Evolutionary conservation across 129 eudicot species (phyloP).

Genomic region (Helianthus annuus): DNA sequence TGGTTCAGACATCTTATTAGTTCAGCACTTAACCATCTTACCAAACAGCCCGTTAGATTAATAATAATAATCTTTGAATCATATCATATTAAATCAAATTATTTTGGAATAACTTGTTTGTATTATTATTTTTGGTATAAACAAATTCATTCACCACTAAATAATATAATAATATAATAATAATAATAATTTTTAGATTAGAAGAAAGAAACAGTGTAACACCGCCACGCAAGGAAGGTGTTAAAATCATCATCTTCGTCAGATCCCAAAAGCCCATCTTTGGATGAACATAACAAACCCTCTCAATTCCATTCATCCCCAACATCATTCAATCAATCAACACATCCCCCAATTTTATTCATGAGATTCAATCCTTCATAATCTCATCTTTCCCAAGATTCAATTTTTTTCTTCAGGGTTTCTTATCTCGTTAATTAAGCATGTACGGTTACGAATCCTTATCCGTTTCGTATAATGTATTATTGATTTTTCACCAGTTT

Average conservation of each 20-base stretch:
- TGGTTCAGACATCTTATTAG: no score
- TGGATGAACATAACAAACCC: slow-evolving; percentile 21
- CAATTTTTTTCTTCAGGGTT: slow-evolving; percentile 2
- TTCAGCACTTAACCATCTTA: no score
- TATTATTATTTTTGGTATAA: no score
- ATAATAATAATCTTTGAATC: no score
- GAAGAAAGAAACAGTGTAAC: not conserved
- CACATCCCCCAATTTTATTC: not conserved
- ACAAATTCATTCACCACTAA: no score
- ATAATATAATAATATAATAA: not conserved
- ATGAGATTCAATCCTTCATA: slow-evolving; percentile 23
- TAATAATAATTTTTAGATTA: not conserved
- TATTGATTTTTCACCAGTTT: slow-evolving; percentile 3
- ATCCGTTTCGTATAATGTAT: not conserved
- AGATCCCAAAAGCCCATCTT: slow-evolving; percentile 32
- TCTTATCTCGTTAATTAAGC: slow-evolving; percentile 22
- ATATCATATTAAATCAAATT: no score
- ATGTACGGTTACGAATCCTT: slow-evolving; percentile 33
- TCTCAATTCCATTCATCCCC: slow-evolving; percentile 20
- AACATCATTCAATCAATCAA: not conserved
- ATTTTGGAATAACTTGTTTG: no score
- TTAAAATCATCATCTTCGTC: slow-evolving; percentile 6
- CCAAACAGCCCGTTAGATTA: no score
- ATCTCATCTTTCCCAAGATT: not conserved
- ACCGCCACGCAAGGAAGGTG: slow-evolving; percentile 2